phyloP scores from a whole-genome alignment of 2,329 filamentous ascomycete genomes.

The Cadophora malorum region DNA sequence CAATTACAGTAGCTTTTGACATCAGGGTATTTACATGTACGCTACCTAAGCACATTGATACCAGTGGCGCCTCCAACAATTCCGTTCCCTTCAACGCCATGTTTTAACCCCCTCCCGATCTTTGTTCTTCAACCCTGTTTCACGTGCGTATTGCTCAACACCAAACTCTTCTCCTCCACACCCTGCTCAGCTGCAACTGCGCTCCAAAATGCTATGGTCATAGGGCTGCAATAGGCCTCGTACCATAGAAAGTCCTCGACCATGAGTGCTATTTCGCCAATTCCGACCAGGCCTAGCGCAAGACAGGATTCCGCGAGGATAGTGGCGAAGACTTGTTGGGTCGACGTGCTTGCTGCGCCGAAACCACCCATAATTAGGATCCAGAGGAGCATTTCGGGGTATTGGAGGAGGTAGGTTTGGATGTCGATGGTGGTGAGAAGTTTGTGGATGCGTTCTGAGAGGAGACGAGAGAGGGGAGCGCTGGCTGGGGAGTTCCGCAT shows the following conservation, averaged over 20 bases:
- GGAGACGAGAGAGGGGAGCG: constrained; percentile 17
- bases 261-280: constrained; percentile 1
- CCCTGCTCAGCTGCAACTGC: constrained; percentile 13
- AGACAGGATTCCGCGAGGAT: constrained; percentile 11
- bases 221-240: constrained; percentile 10
- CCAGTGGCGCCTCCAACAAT: too few relatives aligned
- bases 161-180: neutral
- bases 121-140: neutral
- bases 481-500: constrained; percentile 25
- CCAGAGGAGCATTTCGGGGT: constrained; percentile 30
- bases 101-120: neutral
- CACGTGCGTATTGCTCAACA: neutral
- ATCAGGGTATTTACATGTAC: neutral
- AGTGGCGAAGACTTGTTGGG: constrained; percentile 20
- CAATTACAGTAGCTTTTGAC: too few relatives aligned
- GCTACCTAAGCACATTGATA: neutral
- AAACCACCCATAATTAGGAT: constrained; percentile 25
- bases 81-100: neutral
- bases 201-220: constrained; percentile 10
- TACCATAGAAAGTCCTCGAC: constrained; percentile 26
- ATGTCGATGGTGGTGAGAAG: constrained; percentile 19
- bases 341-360: constrained; percentile 8
- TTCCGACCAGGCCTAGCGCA: constrained; percentile 5
- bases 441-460: constrained; percentile 18
- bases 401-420: constrained; percentile 16